Percentiles rank a stretch among this genome's conserved stretches.
Evolutionary conservation across 208 protist genomes (phyloP).

Genomic region (Leishmania tropica): DNA sequence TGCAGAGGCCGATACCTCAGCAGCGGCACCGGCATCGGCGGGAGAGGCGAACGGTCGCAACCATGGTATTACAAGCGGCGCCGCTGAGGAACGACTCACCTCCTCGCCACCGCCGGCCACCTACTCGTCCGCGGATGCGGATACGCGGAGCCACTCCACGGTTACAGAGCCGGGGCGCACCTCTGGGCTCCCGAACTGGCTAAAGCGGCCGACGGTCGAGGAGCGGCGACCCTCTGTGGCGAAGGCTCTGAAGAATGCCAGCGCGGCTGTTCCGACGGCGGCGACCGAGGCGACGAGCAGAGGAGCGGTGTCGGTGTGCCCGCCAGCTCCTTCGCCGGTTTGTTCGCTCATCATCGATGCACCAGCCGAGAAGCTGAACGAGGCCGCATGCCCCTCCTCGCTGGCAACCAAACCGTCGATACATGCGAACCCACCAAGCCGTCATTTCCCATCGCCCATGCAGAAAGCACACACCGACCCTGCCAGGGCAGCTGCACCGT

Average conservation of each 20-base stretch:
- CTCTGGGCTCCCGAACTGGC: constrained; percentile 14
- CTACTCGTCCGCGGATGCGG: neutral
- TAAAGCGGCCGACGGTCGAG: constrained; percentile 3
- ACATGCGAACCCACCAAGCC: neutral
- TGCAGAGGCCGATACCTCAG: neutral
- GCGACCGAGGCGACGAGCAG: neutral
- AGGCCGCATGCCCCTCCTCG: neutral
- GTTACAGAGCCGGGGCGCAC: neutral
- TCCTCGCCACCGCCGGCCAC: neutral
- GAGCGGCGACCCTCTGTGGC: neutral
- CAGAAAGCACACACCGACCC: neutral
- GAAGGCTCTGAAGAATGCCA: neutral
- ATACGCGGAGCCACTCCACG: neutral
- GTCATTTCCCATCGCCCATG: neutral
- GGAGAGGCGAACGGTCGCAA: neutral
- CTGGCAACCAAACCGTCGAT: neutral
- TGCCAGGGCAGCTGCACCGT: neutral
- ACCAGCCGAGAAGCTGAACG: neutral
- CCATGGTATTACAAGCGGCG: neutral
- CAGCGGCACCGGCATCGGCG: constrained; percentile 10
- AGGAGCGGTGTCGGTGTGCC: neutral
- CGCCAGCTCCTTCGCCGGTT: neutral
- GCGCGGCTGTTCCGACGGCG: neutral
- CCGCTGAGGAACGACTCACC: neutral
- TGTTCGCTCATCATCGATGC: neutral